Evolutionary conservation across 2,329 filamentous ascomycete species (phyloP), one percentile per base, ranked within the genome.

Genomic region (Alternaria hordeiaustralica): DNA sequence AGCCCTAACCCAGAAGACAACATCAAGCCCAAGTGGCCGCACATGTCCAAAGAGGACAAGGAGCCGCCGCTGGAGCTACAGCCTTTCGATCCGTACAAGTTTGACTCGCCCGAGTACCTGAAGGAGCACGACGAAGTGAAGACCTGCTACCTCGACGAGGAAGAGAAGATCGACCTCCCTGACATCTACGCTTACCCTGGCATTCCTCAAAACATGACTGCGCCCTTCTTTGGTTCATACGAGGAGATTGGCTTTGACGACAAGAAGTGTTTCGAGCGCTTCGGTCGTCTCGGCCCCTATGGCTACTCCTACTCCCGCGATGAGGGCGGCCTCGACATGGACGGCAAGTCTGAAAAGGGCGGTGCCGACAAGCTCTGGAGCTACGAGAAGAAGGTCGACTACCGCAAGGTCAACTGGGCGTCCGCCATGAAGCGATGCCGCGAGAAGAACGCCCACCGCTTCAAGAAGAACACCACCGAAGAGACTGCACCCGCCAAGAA

Each of bases 121-220:
- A 79, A 81, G 63, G 80, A 84, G 44, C 83, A 88, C 68, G 81
- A 86, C 57, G 80, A 83, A 18, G 86, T 90, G 13, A 82, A 87
- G 65, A 82, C 83, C 8, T 93, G 90, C 79, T 92, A 86, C 69
- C 81, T 92, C 30, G 89, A 92, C 70, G 81, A 82, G 20, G 84
- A 86, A 13, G 84, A 87, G 46, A 87, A 82, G 28, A 77, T 89
- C 4, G 71, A 80, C 0, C 84, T 85, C 0, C 90, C 90, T 1
- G 86, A 90, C 65, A 79, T 92, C 25, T 91, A 88, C 73, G 90
- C 88, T 2, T 93, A 92, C 70, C 82, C 85, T 2, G 84, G 84
- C 18, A 73, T 85, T 12, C 84, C 84, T 25, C 82, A 84, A 66
- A 82, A 85, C 74, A 80, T 83, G 75, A 79, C 82, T 12, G 77